Base-by-base conservation (phyloP, 2,329 filamentous ascomycete genomes). In the Emericellopsis atlantica region DNA sequence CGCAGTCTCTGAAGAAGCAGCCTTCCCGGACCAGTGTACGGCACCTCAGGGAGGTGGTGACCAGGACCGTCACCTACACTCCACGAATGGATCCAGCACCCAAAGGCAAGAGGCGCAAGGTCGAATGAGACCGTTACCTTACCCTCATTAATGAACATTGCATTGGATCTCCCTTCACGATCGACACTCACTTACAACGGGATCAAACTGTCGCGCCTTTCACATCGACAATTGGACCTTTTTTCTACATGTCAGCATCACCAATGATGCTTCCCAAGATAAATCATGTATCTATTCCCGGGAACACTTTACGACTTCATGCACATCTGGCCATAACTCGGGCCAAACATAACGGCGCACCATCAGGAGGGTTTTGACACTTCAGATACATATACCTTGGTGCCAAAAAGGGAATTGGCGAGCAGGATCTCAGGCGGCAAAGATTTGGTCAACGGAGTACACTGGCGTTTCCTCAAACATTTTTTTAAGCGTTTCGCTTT, bases 21-120 rank as follows among this genome's bases (percentile, higher is more conserved):
- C 55, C 70, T 14, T 66, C 74, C 33, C 73, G 71, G 48, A 78
- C 79, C 26, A 79, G 70, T 51, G 69, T 80, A 43, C 75, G 80
- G 45, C 73, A 82, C 54, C 87, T 95, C 44, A 72, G 86, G 41
- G 88, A 95, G 59, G 87, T 95, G 5, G 84, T 95, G 40, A 95
- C 89, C n/a, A 76, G 88, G 50, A 95, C 88, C 14, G 85, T 95
- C 44, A 95, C 86, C 33, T 95, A 93, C 62, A 94, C 85, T 57
- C 83, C 79, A 45, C 72, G 81, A 48, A 85, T 96, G 66, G 84
- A 88, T 49, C 85, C 89, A 21, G 87, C 89, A 32, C 90, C 88
- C 7, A 89, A 89, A 60, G 89, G 89, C 48, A 96, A 95, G 74
- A 79, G 88, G 65, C 81, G 89, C 66, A 93, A 86, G 69, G 60